Evolutionary conservation across 352 stramenopile genomes (phyloP), one percentile per base, ranked within the genome.

Genomic region (Phytopythium kandeliae): DNA sequence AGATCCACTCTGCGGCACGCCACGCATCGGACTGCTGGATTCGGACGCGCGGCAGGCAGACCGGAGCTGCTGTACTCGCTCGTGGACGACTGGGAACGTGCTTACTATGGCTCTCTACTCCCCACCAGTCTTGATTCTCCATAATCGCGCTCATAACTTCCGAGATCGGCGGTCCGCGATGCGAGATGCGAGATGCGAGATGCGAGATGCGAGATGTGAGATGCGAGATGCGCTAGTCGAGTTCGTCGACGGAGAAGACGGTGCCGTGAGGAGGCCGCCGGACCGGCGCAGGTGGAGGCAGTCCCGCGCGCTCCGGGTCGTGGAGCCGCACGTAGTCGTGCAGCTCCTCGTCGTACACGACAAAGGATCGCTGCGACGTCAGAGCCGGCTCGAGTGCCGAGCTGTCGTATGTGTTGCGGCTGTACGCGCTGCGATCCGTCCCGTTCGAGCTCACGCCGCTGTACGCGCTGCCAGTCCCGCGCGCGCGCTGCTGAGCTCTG

Each of bases 291-390:
- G 46, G 22, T 50, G 33, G 47, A 43, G n/a, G 19, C 36, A 38
- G 12, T 12, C 8, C 48, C 45, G 45, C 46, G 31, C 45, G 40
- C 28, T 52, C 52, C 1, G 52, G 52, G 46, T 64, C 53, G 21
- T 38, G 21, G 4, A 44, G 45, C 8, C 45, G 31, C 9, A 53
- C 57, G 24, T 60, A 60, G 11, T 31, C 25, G 22, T 49, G 15
- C 28, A 61, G 54, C 17, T 44, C 51, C 5, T 35, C 43, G 17
- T 58, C 56, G 15, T 24, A 48, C 42, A 48, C 42, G 42, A 48
- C 42, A 16, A 48, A 48, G 42, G 42, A 48, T 19, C 42, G 42
- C 16, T 35, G 19, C 4, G 42, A 9, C 25, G 42, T 21, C 13
- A 48, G 42, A 24, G 42, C 19, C 25, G 42, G 25, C 42, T 48